Conservation (phyloP, 2,329 filamentous ascomycete genomes). For the Stagonosporopsis chrysanthemi region DNA sequence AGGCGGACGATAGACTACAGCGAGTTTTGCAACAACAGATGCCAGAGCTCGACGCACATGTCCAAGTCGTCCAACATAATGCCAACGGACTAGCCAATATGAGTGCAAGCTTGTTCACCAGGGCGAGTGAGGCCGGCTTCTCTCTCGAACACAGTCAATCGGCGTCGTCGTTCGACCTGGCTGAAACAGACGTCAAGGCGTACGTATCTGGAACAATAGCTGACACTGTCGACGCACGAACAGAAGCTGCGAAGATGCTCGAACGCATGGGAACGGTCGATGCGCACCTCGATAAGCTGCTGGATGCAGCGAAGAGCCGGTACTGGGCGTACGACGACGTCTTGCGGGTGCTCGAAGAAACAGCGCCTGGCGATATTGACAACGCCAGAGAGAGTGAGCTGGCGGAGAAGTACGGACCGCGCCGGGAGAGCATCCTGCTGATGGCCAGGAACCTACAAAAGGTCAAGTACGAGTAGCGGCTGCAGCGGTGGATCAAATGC, state of each 20-base stretch:
- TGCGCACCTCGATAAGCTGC: slow-evolving; percentile 12
- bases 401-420: slow-evolving; percentile 1
- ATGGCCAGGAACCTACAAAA: slow-evolving; percentile 3
- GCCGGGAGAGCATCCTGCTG: slow-evolving; percentile 8
- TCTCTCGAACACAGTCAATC: not conserved
- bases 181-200: not conserved
- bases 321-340: slow-evolving; percentile 18
- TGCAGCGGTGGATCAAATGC: not conserved
- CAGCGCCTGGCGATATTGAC: not conserved
- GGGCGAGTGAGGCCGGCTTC: not conserved
- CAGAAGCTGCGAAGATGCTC: slow-evolving; percentile 10
- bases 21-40: not conserved
- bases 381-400: not conserved
- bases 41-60: slow-evolving; percentile 7
- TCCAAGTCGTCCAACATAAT: slow-evolving; percentile 3
- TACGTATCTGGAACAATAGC: slow-evolving; percentile 1
- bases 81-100: not conserved
- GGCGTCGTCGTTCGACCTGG: not conserved
- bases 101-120: not conserved
- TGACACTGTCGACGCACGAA: not conserved
- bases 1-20: slow-evolving; percentile 1
- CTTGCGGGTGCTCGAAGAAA: not conserved
- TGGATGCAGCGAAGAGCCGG: slow-evolving; percentile 13
- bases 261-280: slow-evolving; percentile 12
- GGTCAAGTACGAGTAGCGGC: slow-evolving; percentile 1